Base-by-base conservation (phyloP, 129 eudicot species). In the Apium graveolens region DNA sequence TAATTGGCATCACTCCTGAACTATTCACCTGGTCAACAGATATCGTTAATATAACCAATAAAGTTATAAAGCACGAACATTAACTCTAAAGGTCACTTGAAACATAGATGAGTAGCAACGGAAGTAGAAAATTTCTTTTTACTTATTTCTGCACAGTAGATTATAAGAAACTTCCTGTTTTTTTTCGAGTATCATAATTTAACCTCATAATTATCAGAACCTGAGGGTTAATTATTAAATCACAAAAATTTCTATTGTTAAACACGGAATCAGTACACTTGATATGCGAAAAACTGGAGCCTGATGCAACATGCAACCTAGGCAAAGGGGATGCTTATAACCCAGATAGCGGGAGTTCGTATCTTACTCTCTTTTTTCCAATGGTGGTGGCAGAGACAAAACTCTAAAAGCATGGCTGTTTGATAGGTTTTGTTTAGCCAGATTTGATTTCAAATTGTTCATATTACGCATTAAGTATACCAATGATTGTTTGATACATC, bases 1-100 rank as follows among this genome's bases (percentile, higher is more conserved):
- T 96, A 74, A 96, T 96, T 75, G 99, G 99, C 99, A 96, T 96
- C 81, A 96, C 99, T 86, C 99, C 99, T 18, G 97, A 84, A 89
- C 99, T 96, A 84, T 96, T 96, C 78, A 92, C 99, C 99, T 96
- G 90, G 27, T 79, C 86, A 77, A 71, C n/a, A 26, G 5, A 70
- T n/a, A 73, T 38, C 26, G 16, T 39, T n/a, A 42, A 51, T 49
- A 10, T 46, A 34, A 42, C 29, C 32, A 57, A 65, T 65, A 65
- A 63, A 65, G 5, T n/a, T 32, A 31, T 11, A 65, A 29, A 13
- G 18, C 71, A 32, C 34, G 31, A 32, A 65, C 21, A 4, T 65
- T 14, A 39, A 31, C 6, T 65, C 14, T 13, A 65, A 65, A 31
- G 20, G 39, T 65, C 71, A 65, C 37, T 29, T 65, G 71, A 31